Evolutionary conservation across 257 asterid species (phyloP), one percentile per base, ranked within the genome.

Genomic region (Vinca minor): DNA sequence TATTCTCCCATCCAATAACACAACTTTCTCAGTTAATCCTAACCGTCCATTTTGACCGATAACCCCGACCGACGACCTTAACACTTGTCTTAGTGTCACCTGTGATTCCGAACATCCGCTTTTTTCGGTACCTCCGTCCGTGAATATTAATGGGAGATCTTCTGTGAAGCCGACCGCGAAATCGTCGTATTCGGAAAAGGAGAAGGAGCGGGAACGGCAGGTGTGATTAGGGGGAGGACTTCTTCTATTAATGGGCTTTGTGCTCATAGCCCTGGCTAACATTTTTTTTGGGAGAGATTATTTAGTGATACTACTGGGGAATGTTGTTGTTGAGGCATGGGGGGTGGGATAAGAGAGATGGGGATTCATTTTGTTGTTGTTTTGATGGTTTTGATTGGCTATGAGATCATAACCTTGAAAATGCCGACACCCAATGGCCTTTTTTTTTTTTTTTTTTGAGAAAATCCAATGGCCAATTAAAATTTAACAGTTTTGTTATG

Each of bases 1-100:
- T 1, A 77, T 77, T 58, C 57, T 70, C 3, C 85, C 89, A 21
- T 79, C 84, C 41, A 64, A 31, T 39, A 81, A 74, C 69, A 74
- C 89, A 59, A 81, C 78, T 54, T 83, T 83, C 62, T 81, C 89
- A 1, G 87, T 81, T 75, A 83, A 74, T 38, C 87, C 87, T 45
- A 81, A 21, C 1, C 42, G 42, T 4, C 69, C 67, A 65, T 84
- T 77, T 52, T 83, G 87, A 7, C 87, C 85, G 28, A 81, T 64
- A 60, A 79, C 85, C 48, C 85, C 87, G 21, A 77, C 82, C 0
- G 89, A 83, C 0, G 87, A 82, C 73, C 85, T 74, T 69, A 81
- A 57, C n/a, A 81, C 82, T 60, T 76, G 82, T 60, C 83, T 58
- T 0, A 83, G 83, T 0, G 87, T 83, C 69, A 83, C 25, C 25